Conservation (phyloP, 2,329 filamentous ascomycete species). For the Ascochyta clinopodiicola region DNA sequence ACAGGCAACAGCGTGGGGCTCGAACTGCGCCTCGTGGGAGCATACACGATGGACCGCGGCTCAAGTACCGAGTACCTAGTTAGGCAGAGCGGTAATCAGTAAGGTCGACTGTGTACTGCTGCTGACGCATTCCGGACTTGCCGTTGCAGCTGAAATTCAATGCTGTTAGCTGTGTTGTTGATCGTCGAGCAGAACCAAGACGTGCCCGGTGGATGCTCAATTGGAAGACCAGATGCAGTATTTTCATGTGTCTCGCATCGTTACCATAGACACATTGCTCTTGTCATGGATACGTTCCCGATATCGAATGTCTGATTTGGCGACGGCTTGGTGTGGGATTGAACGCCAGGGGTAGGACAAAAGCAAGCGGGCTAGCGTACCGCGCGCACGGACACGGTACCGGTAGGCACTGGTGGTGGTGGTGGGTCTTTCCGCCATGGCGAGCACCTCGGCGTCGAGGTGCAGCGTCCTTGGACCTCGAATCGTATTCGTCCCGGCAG, state of each 20-base stretch:
- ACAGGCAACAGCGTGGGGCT: neutral
- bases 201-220: neutral
- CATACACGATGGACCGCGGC: neutral
- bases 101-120: neutral
- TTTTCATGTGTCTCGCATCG: neutral
- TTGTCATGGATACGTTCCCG: slow-evolving; percentile 2
- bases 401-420: no score
- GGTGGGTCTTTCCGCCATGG: slow-evolving; percentile 15
- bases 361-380: slow-evolving; percentile 7
- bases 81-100: neutral
- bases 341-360: slow-evolving; percentile 11
- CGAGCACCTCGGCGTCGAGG: slow-evolving; percentile 12
- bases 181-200: neutral
- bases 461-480: slow-evolving; percentile 8
- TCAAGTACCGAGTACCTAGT: neutral
- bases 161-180: neutral
- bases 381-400: neutral
- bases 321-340: slow-evolving; percentile 13
- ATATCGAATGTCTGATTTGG: neutral
- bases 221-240: neutral
- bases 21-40: neutral
- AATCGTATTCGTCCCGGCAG: slow-evolving; percentile 6
- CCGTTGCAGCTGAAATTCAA: neutral
- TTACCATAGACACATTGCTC: neutral
- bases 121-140: neutral